phyloP scores from a whole-genome alignment of 768 basidiomycete species.

The Kwoniella mangroviensis region DNA sequence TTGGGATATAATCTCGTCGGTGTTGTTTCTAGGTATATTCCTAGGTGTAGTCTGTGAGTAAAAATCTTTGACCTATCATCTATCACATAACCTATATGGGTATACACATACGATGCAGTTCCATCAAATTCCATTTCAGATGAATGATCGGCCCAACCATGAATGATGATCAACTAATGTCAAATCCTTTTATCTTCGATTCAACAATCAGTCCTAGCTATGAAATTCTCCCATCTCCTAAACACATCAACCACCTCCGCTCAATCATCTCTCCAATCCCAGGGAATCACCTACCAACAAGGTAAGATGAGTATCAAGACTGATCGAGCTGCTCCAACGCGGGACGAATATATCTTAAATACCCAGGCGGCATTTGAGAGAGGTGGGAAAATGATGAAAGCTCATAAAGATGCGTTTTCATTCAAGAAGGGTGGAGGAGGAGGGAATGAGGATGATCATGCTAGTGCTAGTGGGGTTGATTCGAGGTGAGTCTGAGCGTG shows the following conservation, averaged over 20 bases:
- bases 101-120: background rate
- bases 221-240: constrained; percentile 27
- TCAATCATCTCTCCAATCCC: constrained; percentile 19
- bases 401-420: constrained; percentile 47
- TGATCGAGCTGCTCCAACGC: constrained; percentile 37
- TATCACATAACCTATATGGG: background rate
- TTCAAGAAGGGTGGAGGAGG: constrained; percentile 10
- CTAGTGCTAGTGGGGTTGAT: constrained; percentile 11
- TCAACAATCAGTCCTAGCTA: constrained; percentile 16
- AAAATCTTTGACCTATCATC: background rate
- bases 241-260: constrained; percentile 28
- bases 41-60: constrained; percentile 49
- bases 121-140: background rate
- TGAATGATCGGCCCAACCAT: too few species aligned
- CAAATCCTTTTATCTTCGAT: background rate
- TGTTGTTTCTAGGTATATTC: constrained; percentile 39
- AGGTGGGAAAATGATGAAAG: constrained; percentile 42
- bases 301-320: constrained; percentile 38
- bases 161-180: background rate
- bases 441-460: background rate
- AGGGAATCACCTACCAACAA: constrained; percentile 37
- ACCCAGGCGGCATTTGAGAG: constrained; percentile 45
- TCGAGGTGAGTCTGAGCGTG: constrained; percentile 1
- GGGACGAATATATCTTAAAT: constrained; percentile 46
- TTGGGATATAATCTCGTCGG: constrained; percentile 42